phyloP scores from a whole-genome alignment of 2,329 filamentous ascomycete species.

The Cyphellophora attinorum region DNA sequence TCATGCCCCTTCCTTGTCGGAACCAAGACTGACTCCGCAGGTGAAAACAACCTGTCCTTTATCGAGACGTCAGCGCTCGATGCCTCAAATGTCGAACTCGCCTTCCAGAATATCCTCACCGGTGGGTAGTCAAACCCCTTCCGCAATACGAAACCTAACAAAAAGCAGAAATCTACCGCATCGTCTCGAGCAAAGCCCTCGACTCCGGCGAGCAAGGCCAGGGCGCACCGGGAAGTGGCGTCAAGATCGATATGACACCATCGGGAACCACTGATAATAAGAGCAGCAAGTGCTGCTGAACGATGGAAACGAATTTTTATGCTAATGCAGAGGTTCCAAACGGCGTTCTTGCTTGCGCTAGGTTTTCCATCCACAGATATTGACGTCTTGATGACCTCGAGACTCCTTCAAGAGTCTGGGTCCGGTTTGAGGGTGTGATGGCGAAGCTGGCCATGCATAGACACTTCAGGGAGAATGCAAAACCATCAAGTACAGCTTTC shows the following conservation, averaged over 20 bases:
- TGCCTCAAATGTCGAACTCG: slow-evolving; percentile 97
- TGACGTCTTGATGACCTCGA: no score
- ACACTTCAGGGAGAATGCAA: no score
- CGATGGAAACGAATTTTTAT: no score
- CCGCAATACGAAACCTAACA: slow-evolving; percentile 7
- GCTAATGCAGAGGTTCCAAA: no score
- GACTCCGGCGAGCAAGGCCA: slow-evolving; percentile 77
- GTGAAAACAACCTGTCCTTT: slow-evolving; percentile 96
- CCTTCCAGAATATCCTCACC: slow-evolving; percentile 98
- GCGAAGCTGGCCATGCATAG: no score
- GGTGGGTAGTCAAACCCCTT: slow-evolving; percentile 53
- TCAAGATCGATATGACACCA: slow-evolving; percentile 76
- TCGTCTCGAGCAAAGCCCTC: slow-evolving; percentile 94
- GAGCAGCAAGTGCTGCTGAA: slow-evolving; percentile 70
- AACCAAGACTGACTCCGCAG: slow-evolving; percentile 25
- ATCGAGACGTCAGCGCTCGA: slow-evolving; percentile 98
- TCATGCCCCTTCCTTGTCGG: slow-evolving; percentile 11
- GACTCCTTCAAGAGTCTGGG: no score
- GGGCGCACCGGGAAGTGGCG: slow-evolving; percentile 70
- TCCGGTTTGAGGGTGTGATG: no score
- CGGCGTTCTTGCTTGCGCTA: no score
- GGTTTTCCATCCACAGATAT: no score
- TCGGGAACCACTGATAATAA: slow-evolving; percentile 71
- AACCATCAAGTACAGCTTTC: no score
- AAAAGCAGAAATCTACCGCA: slow-evolving; percentile 90